These are phyloP conservation scores for Phlebiopsis gigantea DNA, from an alignment of 768 basidiomycete species.

Conservation along the genomic window DNA sequence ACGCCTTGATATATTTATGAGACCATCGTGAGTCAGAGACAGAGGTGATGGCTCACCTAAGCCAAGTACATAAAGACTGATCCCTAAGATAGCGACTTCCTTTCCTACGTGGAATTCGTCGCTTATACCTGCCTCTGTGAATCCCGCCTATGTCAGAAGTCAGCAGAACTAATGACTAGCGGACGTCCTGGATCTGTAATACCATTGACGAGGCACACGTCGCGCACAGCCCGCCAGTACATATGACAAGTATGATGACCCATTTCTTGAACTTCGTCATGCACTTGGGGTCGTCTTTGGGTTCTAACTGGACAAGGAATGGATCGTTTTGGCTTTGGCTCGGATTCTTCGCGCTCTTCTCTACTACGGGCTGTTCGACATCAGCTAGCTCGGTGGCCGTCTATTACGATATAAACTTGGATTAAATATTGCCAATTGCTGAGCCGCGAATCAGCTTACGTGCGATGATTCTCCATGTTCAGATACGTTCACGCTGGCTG, in stretches of 20 bases:
- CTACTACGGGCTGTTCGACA: neutral
- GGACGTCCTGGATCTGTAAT: conserved; percentile 18
- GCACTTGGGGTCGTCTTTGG: conserved; percentile 23
- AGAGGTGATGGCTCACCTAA: conserved; percentile 18
- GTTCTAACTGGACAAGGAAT: conserved; percentile 17
- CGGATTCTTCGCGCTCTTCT: neutral
- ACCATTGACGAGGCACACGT: conserved; percentile 56
- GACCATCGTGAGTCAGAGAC: neutral
- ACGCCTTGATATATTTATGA: conserved; percentile 4
- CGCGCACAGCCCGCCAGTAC: conserved; percentile 21
- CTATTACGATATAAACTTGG: neutral
- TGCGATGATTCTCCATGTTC: neutral
- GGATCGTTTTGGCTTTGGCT: neutral
- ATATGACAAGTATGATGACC: conserved; percentile 21
- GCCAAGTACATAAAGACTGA: conserved; percentile 41
- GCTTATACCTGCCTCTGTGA: conserved; percentile 57
- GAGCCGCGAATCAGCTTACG: no score
- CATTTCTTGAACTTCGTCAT: conserved; percentile 20
- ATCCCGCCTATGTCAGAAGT: conserved; percentile 40
- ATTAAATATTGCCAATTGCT: neutral
- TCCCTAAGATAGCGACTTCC: conserved; percentile 46
- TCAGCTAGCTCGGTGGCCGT: neutral
- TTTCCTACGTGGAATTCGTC: conserved; percentile 45
- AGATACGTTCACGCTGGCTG: neutral
- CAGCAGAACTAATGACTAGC: neutral